phyloP scores from a whole-genome alignment of 2,329 filamentous ascomycete species.

The Trichoderma harzianum region DNA sequence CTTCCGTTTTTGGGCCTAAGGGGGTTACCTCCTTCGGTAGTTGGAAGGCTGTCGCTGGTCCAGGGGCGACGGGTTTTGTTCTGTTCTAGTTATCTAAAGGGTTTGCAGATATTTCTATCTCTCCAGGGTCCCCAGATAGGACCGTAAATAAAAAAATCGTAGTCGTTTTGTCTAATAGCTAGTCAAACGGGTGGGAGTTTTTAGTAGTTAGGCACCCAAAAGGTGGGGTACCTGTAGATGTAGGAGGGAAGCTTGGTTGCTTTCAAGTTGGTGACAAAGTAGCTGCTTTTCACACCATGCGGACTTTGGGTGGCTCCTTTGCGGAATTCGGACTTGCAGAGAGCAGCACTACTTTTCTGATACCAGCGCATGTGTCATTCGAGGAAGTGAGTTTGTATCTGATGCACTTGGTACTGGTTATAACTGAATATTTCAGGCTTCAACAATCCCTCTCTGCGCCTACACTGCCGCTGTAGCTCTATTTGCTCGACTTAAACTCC shows the following conservation, averaged over 20 bases:
- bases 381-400: background rate
- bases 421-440: background rate
- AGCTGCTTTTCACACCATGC: background rate
- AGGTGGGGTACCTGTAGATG: conserved; percentile 7
- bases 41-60: background rate
- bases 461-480: background rate
- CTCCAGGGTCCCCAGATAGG: background rate
- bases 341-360: background rate
- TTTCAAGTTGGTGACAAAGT: background rate
- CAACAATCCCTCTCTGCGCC: background rate
- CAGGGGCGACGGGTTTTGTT: background rate
- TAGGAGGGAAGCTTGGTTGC: conserved; percentile 10
- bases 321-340: background rate
- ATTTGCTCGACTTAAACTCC: background rate
- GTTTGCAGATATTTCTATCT: background rate
- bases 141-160: background rate
- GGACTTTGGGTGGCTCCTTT: background rate
- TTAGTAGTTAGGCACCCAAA: background rate
- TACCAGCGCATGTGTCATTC: background rate
- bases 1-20: background rate
- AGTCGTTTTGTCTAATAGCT: background rate
- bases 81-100: background rate
- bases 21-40: background rate
- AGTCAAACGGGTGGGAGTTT: background rate
- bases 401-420: background rate